Evolutionary conservation across 2,329 filamentous ascomycete genomes (phyloP).

Genomic region (Rugonectria rugulosa): DNA sequence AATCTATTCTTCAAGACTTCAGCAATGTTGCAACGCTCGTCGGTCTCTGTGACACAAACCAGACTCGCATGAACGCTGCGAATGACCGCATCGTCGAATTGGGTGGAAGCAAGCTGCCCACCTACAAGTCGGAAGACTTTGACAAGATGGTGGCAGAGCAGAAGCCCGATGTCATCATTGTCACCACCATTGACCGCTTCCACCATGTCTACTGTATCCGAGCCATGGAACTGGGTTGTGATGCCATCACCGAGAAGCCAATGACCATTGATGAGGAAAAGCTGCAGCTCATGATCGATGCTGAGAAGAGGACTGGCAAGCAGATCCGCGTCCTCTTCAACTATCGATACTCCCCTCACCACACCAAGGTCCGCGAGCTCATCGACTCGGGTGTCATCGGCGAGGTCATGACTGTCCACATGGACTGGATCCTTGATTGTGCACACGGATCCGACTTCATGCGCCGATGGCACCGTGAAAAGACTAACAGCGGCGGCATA

Average conservation of each 20-base stretch:
- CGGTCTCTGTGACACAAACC: conserved; percentile 66
- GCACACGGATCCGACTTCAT: conserved; percentile 69
- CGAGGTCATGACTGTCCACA: conserved; percentile 63
- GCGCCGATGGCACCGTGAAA: conserved; percentile 69
- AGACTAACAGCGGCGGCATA: conserved; percentile 65
- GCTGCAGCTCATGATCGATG: conserved; percentile 56
- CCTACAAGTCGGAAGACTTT: conserved; percentile 62
- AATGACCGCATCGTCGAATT: conserved; percentile 57
- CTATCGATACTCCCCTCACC: conserved; percentile 70
- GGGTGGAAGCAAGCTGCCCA: conserved; percentile 58
- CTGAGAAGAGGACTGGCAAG: conserved; percentile 43
- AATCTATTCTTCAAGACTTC: conserved; percentile 62
- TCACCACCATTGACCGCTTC: conserved; percentile 69
- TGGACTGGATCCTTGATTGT: conserved; percentile 70
- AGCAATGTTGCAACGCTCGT: conserved; percentile 57
- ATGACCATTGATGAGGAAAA: conserved; percentile 67
- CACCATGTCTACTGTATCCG: conserved; percentile 67
- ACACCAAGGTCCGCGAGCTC: conserved; percentile 65
- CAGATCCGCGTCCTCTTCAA: conserved; percentile 68
- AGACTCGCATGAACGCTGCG: conserved; percentile 65
- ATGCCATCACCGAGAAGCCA: conserved; percentile 68
- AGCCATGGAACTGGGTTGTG: conserved; percentile 65
- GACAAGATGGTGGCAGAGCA: conserved; percentile 65
- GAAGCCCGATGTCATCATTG: conserved; percentile 66
- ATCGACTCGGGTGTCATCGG: conserved; percentile 63